Evolutionary conservation across 495 filamentous ascomycete genomes (phyloP), one percentile per base, ranked within the genome.

Genomic region (Amphirosellinia nigrospora): DNA sequence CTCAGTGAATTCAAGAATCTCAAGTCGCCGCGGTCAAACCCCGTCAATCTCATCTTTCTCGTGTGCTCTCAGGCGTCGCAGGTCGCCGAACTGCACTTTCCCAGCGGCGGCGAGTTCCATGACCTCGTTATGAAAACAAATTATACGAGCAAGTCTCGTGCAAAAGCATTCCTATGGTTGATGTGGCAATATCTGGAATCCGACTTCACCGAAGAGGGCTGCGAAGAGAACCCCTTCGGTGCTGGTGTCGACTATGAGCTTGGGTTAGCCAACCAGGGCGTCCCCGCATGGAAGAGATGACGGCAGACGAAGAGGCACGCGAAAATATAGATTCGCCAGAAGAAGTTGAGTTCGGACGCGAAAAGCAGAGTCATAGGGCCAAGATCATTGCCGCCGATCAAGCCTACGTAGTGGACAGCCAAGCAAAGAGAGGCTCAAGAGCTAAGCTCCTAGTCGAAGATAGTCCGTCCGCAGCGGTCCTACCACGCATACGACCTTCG

Each of bases 131-230:
- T 98, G 94, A 87, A 93, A 73, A 89, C 89, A 3, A 91, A 91
- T 26, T 84, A 94, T 32, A 94, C 91, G 64, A 97, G 94, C 77
- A 82, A 85, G 74, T 95, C 91, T 74, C 88, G 96, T 66, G 96
- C 96, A 0, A 91, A 82, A 63, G 95, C 94, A 1, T 99, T 99
- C 76, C 81, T 99, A 19, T 99, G 96, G 96, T 79, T 99, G 70
- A 97, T 99, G 90, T 99, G 96, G 96, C 97, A 93, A 84, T 98
- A 99, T 79, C 84, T 98, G n/a, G 96, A 99, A 81, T 95, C 94
- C 62, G 92, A 98, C 77, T 98, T 97, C 75, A 90, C 90, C 5
- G 85, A 87, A 59, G 91, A 97, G 71, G 92, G 90, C 64, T 93
- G 93, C 46, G 82, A 90, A 48, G 89, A 91, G 67, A 99, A 98